Percentiles rank a stretch among this genome's conserved stretches.
Evolutionary conservation across 2,329 filamentous ascomycete genomes (phyloP).

Genomic region (Colletotrichum endophyticum): DNA sequence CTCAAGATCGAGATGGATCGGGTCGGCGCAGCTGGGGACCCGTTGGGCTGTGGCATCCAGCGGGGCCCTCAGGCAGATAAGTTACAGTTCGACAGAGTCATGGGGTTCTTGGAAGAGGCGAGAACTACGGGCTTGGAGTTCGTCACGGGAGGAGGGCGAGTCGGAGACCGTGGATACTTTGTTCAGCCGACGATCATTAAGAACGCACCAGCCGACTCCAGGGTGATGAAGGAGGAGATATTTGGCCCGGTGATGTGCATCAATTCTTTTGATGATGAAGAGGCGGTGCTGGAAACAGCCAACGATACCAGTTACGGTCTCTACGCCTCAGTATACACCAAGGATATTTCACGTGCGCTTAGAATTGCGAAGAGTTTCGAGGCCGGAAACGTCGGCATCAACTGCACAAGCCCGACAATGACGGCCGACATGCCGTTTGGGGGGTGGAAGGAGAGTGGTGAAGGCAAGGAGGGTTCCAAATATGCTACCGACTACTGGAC

Average conservation of each 20-base stretch:
- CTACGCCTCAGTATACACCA: background rate
- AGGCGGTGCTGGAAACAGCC: constrained; percentile 53
- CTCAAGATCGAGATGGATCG: constrained; percentile 74
- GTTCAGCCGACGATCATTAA: constrained; percentile 31
- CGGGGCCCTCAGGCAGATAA: constrained; percentile 40
- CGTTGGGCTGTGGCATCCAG: constrained; percentile 46
- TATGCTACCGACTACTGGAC: constrained; percentile 1
- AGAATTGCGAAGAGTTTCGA: background rate
- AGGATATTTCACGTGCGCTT: background rate
- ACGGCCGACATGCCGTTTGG: constrained; percentile 6
- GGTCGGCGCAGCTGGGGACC: constrained; percentile 75
- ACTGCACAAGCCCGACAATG: background rate
- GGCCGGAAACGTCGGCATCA: background rate
- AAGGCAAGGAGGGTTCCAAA: background rate
- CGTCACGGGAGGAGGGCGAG: constrained; percentile 78
- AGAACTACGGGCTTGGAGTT: constrained; percentile 48
- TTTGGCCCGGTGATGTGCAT: constrained; percentile 64
- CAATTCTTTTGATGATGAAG: constrained; percentile 49
- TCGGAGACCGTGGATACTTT: constrained; percentile 51
- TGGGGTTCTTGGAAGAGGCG: constrained; percentile 35
- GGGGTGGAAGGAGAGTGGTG: background rate
- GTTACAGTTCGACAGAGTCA: constrained; percentile 42
- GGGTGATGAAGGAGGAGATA: constrained; percentile 56
- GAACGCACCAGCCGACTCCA: constrained; percentile 2
- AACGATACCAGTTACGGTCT: constrained; percentile 51